A percentile compares a stretch with the other conserved stretches of the same genome.
These are phyloP conservation scores for Diaporthe helianthi DNA, from an alignment of 2,329 filamentous ascomycete species.

Conservation along the genomic window DNA sequence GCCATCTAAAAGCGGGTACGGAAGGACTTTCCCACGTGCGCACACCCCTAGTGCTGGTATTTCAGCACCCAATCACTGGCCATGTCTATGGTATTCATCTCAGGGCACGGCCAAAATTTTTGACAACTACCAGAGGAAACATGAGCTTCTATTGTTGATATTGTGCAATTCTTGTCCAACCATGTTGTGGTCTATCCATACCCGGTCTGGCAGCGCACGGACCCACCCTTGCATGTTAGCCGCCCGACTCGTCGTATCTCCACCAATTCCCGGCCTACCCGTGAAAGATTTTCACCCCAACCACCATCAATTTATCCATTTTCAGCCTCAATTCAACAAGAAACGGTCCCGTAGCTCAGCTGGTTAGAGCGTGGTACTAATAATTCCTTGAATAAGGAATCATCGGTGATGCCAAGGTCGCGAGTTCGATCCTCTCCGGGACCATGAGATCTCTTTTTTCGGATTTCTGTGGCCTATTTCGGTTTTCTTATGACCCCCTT, in stretches of 20 bases:
- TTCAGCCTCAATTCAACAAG: not conserved
- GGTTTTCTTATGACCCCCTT: not conserved
- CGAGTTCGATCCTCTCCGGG: constrained; percentile 33
- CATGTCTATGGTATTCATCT: not conserved
- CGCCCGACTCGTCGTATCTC: not conserved
- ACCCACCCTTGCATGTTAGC: not conserved
- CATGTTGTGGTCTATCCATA: not conserved
- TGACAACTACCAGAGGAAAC: not conserved
- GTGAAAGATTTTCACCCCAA: not conserved
- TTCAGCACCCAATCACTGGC: not conserved
- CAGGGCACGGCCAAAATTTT: not conserved
- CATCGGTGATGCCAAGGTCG: constrained; percentile 31
- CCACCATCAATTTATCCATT: not conserved
- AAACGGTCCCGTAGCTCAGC: constrained; percentile 33
- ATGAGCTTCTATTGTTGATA: not conserved
- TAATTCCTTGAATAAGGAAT: constrained; percentile 1
- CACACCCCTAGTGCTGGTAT: not conserved
- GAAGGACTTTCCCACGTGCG: no score
- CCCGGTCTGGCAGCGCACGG: not conserved
- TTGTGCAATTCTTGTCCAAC: not conserved
- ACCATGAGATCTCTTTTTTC: constrained; percentile 12
- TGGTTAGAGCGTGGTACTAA: constrained; percentile 35
- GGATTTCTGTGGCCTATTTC: not conserved
- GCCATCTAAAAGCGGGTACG: no score
- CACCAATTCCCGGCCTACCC: not conserved